Conservation (phyloP, 1,284 basidiomycete species). For the Anthracocystis setariae region DNA sequence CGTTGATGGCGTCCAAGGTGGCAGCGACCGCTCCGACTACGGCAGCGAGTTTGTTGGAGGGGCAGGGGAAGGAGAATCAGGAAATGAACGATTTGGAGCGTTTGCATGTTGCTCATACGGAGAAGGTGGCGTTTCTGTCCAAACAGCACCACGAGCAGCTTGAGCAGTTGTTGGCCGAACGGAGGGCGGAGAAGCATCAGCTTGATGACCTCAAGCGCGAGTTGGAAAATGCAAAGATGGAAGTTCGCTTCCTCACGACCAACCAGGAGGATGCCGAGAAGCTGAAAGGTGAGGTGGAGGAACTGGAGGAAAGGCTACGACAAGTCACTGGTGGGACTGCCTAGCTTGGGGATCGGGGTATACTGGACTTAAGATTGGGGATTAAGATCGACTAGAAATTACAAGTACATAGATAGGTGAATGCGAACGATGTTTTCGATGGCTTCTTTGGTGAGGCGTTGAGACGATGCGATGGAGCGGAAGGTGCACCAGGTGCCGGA, state of each 20-base stretch:
- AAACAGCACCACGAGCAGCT: constrained; percentile 46
- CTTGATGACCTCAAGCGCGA: constrained; percentile 29
- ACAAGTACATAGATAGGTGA: constrained; percentile 45
- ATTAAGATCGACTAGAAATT: constrained; percentile 20
- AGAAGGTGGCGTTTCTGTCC: constrained; percentile 33
- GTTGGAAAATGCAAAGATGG: constrained; percentile 47
- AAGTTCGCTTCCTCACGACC: constrained; percentile 37
- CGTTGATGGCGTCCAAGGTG: constrained; percentile 29
- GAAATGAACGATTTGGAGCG: constrained; percentile 46
- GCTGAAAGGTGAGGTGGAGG: constrained; percentile 40
- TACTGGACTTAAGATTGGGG: no score
- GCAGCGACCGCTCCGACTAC: constrained; percentile 27
- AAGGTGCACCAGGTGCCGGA: constrained; percentile 52
- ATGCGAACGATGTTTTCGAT: constrained; percentile 41
- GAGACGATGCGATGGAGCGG: constrained; percentile 25
- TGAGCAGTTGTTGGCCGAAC: constrained; percentile 19
- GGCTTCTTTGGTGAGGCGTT: constrained; percentile 24
- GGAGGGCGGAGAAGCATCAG: constrained; percentile 27
- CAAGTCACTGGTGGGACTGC: constrained; percentile 10
- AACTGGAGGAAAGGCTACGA: constrained; percentile 29
- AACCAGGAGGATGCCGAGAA: constrained; percentile 36
- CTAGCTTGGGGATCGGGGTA: no score
- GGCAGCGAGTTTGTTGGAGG: constrained; percentile 25
- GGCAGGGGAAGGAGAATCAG: constrained; percentile 35
- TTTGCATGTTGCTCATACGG: constrained; percentile 50